Evolutionary conservation across 768 basidiomycete genomes (phyloP), one percentile per base, ranked within the genome.

Genomic region (Pisolithus tinctorius): DNA sequence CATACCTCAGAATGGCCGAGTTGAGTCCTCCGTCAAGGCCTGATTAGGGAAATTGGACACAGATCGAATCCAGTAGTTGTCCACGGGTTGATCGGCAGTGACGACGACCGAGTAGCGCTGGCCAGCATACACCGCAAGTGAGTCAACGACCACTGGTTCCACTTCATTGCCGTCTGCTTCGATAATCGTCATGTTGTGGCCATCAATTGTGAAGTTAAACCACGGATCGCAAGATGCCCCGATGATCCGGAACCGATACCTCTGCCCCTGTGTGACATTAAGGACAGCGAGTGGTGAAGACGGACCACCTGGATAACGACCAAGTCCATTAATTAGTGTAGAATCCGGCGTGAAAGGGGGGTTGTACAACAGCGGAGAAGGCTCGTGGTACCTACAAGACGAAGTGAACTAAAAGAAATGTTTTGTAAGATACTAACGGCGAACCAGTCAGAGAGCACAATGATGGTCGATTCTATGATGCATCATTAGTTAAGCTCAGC

Each of bases 241-340:
- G 45, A 57, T 52, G 27, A 66, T 36, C 11, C 64, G 58, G 49
- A 66, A 58, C 7, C 64, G 63, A 58, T 49, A 14, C 47, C 50
- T 36, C 31, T 23, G 17, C 52, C 50, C 45, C 46, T 50, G 6
- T 64, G 11, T 9, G 27, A 70, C 17, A 63, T 62, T 64, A 50
- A 74, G 55, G 0, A 71, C 58, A 3, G 68, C 53, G 4, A 71
- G 60, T 1, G 65, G 58, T 6, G 52, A 56, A 1, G 47, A 34
- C 8, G 66, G 59, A 11, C 67, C 68, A 31, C 63, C 61, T 67
- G 52, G 36, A 53, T 65, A 74, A 30, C 77, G 73, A 16, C 79
- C 79, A 8, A 69, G 63, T 2, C 79, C 79, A 47, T 79, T 79
- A 54, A 79, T 76, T 14, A 78, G 54, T 0, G 70, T 72, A 1